Base-by-base conservation (phyloP, 306 rosid genomes). In the barrel medic (Medicago truncatula) region DNA sequence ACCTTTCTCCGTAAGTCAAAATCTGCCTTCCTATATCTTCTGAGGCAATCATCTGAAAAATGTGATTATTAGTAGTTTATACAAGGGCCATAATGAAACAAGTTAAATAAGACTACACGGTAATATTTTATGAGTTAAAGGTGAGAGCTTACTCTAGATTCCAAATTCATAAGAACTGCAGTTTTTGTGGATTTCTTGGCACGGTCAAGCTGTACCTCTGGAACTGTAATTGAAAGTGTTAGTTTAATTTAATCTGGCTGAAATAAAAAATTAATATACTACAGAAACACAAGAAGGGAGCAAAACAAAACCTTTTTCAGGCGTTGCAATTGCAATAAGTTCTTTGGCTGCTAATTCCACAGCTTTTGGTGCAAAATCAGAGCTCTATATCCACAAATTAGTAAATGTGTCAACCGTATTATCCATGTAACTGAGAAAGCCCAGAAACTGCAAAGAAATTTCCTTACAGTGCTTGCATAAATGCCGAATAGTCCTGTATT, bases 1-100 rank as follows among this genome's bases (percentile, higher is more conserved):
- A 96, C 99, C 99, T 96, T 80, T 90, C 92, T 79, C 99, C 97
- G 5, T 90, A 92, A 31, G 99, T 96, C 90, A 92, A 88, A 87
- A 96, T 79, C 86, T 96, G 99, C 77, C 99, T 87, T 21, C 99
- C 99, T 4, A 96, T 90, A 80, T 96, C 99, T 75, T 96, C 99
- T 3, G 99, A 90, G 9, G 88, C 92, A 72, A 96, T 89, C 91
- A 88, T 87, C 98, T 96, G 86, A 50, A 75, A 82, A 49, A 68
- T 52, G 64, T 9, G 41, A 61, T 47, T 16, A 41, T 41, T 76
- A 43, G 54, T 7, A 18, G 47, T 7, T 61, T 23, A 46, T n/a
- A n/a, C n/a, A 31, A 49, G 47, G 69, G 54, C 16, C 31, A 40
- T 0, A 5, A 65, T 5, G 34, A 64, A 17, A 17, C 4, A 15